These are phyloP conservation scores for Rhizoclosmatium globosum DNA, from an alignment of 192 early-diverging fungal genomes.

Conservation along the genomic window DNA sequence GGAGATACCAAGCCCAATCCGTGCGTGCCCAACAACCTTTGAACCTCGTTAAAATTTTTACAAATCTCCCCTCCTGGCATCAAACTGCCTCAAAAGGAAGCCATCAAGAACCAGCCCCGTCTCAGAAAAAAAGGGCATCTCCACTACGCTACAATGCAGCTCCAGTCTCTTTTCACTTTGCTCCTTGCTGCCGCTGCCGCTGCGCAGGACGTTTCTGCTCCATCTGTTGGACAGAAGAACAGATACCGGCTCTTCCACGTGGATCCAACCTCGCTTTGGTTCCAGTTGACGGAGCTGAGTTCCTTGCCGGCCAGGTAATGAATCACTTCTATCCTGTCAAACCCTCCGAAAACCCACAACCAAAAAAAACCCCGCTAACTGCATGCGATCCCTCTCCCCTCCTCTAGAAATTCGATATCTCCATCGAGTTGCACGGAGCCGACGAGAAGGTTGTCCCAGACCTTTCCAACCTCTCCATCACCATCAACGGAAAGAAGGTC, in stretches of 20 bases:
- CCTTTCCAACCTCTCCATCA: slow-evolving; percentile 53
- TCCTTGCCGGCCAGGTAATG: slow-evolving; percentile 55
- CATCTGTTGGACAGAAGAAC: slow-evolving; percentile 38
- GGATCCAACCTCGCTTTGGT: slow-evolving; percentile 38
- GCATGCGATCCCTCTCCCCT: not conserved
- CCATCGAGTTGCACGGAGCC: slow-evolving; percentile 67
- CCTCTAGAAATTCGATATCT: slow-evolving; percentile 60
- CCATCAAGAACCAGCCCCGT: too few relatives aligned
- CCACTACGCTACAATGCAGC: not conserved
- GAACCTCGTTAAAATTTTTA: too few relatives aligned
- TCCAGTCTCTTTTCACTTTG: not conserved
- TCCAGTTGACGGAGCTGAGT: slow-evolving; percentile 61
- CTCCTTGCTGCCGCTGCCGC: slow-evolving; percentile 12
- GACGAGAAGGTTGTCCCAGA: slow-evolving; percentile 32
- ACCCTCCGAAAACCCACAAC: not conserved
- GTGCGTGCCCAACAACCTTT: too few relatives aligned
- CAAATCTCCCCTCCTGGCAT: too few relatives aligned
- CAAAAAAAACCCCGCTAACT: not conserved
- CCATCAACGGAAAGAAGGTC: slow-evolving; percentile 50
- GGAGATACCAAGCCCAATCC: too few relatives aligned
- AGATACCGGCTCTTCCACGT: slow-evolving; percentile 37
- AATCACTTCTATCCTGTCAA: not conserved
- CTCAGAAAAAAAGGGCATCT: too few relatives aligned
- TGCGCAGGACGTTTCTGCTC: slow-evolving; percentile 28
- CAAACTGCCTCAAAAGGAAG: too few relatives aligned